These are phyloP conservation scores for Niveomyces coronatus DNA, from an alignment of 2,329 filamentous ascomycete species.

Conservation along the genomic window DNA sequence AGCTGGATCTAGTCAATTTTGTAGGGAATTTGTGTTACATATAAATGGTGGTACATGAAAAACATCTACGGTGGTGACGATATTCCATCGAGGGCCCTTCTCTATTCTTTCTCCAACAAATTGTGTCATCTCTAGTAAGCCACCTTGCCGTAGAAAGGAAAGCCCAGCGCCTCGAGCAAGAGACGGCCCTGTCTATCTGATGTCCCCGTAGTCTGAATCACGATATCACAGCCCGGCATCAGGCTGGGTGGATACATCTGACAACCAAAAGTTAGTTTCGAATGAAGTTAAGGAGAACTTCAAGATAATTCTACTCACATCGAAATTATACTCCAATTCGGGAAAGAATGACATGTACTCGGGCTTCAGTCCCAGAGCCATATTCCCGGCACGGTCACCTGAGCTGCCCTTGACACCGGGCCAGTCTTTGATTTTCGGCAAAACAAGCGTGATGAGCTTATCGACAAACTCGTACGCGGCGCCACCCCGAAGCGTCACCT, in stretches of 20 bases:
- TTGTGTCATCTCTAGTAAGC: conserved; percentile 21
- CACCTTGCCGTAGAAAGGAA: conserved; percentile 71
- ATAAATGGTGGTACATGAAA: conserved; percentile 11
- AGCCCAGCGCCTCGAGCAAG: conserved; percentile 39
- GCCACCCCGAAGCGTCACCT: conserved; percentile 66
- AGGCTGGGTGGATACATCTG: conserved; percentile 55
- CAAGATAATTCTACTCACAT: conserved; percentile 48
- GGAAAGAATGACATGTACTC: conserved; percentile 78
- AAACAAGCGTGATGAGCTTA: conserved; percentile 79
- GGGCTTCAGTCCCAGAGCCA: conserved; percentile 68
- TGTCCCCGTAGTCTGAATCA: conserved; percentile 72
- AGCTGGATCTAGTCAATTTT: background rate
- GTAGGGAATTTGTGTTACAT: conserved; percentile 6
- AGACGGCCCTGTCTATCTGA: conserved; percentile 78
- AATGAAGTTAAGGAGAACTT: background rate
- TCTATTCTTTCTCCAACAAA: background rate
- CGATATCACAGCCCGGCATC: conserved; percentile 78
- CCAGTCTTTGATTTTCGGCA: conserved; percentile 96
- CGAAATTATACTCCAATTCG: conserved; percentile 90
- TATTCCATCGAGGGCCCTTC: conserved; percentile 13
- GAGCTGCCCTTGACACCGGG: conserved; percentile 53
- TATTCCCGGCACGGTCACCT: conserved; percentile 81
- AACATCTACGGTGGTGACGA: conserved; percentile 10
- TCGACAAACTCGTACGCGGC: conserved; percentile 84
- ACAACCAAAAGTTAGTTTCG: conserved; percentile 9